Evolutionary conservation across 2,329 filamentous ascomycete species (phyloP).

Genomic region (Magnaporthiopsis incrustans): DNA sequence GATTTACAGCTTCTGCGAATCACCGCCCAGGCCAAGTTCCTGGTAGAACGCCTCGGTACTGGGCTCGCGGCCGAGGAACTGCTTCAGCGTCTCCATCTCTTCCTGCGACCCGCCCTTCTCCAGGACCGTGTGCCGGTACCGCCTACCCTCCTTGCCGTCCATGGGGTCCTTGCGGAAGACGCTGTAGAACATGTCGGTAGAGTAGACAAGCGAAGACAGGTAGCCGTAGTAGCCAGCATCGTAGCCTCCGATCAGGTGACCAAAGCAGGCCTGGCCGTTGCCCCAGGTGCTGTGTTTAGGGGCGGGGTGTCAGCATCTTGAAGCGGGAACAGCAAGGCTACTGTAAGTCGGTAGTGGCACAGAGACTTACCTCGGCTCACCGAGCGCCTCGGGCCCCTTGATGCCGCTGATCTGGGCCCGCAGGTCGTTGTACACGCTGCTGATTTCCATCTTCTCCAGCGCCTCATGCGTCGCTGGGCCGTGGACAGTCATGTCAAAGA

Average conservation of each 20-base stretch:
- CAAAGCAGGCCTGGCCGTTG: constrained; percentile 71
- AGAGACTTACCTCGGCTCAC: constrained; percentile 41
- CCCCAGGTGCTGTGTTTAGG: constrained; percentile 54
- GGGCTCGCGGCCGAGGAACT: constrained; percentile 70
- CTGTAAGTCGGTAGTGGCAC: background rate
- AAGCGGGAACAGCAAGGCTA: background rate
- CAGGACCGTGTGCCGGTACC: constrained; percentile 71
- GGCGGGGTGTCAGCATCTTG: constrained; percentile 10
- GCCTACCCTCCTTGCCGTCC: constrained; percentile 62
- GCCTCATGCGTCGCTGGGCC: constrained; percentile 60
- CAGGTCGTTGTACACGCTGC: constrained; percentile 63
- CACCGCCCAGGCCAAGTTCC: constrained; percentile 51
- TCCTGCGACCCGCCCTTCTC: constrained; percentile 72
- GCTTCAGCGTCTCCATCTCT: constrained; percentile 71
- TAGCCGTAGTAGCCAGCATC: constrained; percentile 80
- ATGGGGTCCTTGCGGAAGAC: constrained; percentile 74
- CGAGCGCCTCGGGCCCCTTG: constrained; percentile 63
- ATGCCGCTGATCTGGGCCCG: constrained; percentile 64
- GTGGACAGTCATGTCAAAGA: constrained; percentile 79
- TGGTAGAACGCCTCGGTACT: constrained; percentile 73
- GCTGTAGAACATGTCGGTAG: constrained; percentile 71
- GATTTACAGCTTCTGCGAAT: constrained; percentile 3
- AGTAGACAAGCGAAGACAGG: constrained; percentile 70
- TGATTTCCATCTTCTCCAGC: constrained; percentile 57
- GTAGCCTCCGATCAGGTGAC: constrained; percentile 76